Evolutionary conservation across 805 yeast genomes (phyloP).

Genomic region (Zygosaccharomyces bisporus): DNA sequence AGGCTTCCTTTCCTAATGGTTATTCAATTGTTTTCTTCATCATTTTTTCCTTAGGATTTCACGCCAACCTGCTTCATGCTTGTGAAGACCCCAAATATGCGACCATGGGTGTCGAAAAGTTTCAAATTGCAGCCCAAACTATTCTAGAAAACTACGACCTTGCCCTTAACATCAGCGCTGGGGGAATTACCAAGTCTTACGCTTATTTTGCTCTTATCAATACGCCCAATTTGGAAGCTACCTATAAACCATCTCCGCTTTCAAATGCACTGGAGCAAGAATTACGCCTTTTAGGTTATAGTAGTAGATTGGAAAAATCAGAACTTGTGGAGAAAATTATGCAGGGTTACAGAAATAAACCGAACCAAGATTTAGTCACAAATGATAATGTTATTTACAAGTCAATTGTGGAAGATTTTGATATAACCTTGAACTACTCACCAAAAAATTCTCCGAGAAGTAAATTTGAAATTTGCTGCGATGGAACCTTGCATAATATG

Average conservation of each 20-base stretch:
- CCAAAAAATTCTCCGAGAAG: conserved; percentile 4
- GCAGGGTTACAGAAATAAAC: conserved; percentile 27
- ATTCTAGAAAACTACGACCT: conserved; percentile 43
- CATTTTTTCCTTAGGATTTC: conserved; percentile 82
- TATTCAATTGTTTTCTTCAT: conserved; percentile 42
- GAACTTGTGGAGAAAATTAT: conserved; percentile 20
- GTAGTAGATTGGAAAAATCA: conserved; percentile 12
- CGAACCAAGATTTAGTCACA: conserved; percentile 13
- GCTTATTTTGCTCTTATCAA: conserved; percentile 32
- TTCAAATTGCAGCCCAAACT: conserved; percentile 60
- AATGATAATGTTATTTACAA: conserved; percentile 18
- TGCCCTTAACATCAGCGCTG: conserved; percentile 16
- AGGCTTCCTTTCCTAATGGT: conserved; percentile 32
- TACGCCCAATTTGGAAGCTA: conserved; percentile 30
- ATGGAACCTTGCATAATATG: conserved; percentile 30
- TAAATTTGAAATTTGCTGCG: conserved; percentile 31
- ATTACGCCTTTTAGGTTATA: conserved; percentile 29
- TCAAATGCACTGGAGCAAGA: conserved; percentile 24
- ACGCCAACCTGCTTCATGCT: conserved; percentile 79
- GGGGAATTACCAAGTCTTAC: conserved; percentile 11
- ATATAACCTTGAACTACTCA: conserved; percentile 15
- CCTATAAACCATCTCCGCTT: conserved; percentile 31
- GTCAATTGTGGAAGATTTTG: conserved; percentile 18
- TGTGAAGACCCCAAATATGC: conserved; percentile 68
- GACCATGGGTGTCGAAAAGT: conserved; percentile 60